Base-by-base conservation (phyloP, 805 yeast species). In the Naumovozyma baii region DNA sequence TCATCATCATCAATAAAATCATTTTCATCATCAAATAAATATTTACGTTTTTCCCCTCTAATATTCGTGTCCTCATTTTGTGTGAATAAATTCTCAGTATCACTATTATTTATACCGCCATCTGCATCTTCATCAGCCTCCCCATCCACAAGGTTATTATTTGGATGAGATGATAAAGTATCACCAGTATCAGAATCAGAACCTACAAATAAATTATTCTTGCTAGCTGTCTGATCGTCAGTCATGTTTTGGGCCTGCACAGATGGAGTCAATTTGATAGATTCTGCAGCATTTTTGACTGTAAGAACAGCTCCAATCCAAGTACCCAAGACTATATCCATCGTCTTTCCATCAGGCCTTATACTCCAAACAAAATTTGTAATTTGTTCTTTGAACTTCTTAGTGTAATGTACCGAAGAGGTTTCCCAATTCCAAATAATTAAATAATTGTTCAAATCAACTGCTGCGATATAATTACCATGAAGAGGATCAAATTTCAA, bases 1-100 rank as follows among this genome's bases (percentile, higher is more conserved):
- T 78, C 85, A 46, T 76, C 86, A 51, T 80, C 87, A 19, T 73
- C 76, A 18, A 74, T 70, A 55, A 76, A 76, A 36, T 73, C 76
- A 35, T 41, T 10, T 31, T 46, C 50, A 36, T 44, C 44, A 19
- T 57, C 72, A 19, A 56, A 69, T 30, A 59, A 66, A 36, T 43
- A 50, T 26, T 44, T 47, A 32, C 54, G 41, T 31, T 51, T 55
- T 13, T 8, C 31, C 14, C 5, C 13, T 5, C 13, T 29, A 5
- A 8, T 29, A 19, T 47, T 59, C 3, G 51, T 49, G 14, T 45
- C 44, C 14, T 47, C 50, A 5, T 48, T 58, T 31, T 50, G 62
- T n/a, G 51, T 50, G 31, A 52, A 52, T 14, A 51, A 38, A 32
- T 47, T 47, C 18, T 52, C 51, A 2, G 53, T 38, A 29, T 44